These are phyloP conservation scores for Rhipidocladum racemiflorum DNA, from an alignment of 176 grass and related monocot genomes.

Conservation along the genomic window DNA sequence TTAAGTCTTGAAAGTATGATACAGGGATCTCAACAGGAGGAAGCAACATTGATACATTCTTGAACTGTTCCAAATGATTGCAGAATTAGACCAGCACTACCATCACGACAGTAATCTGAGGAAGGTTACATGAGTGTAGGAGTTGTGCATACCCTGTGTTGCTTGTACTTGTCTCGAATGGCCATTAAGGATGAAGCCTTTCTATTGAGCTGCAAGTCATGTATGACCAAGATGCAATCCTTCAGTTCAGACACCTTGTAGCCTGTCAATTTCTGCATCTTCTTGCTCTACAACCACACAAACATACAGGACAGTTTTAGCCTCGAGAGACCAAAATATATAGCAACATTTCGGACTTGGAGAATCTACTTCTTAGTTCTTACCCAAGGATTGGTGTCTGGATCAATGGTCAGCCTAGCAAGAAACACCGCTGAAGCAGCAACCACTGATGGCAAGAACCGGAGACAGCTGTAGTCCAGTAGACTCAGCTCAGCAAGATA, in stretches of 20 bases:
- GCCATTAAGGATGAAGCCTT: slow-evolving; percentile 45
- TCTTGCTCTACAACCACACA: slow-evolving; percentile 49
- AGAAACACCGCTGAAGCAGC: slow-evolving; percentile 81
- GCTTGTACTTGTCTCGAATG: slow-evolving; percentile 86
- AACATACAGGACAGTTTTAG: slow-evolving; percentile 23
- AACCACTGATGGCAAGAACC: slow-evolving; percentile 77
- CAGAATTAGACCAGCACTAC: slow-evolving; percentile 27
- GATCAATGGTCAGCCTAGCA: slow-evolving; percentile 62
- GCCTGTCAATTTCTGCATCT: slow-evolving; percentile 55
- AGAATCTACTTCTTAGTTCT: not conserved
- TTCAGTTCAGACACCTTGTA: slow-evolving; percentile 77
- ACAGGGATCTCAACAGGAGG: slow-evolving; percentile 53
- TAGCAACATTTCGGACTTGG: not conserved
- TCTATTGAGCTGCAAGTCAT: slow-evolving; percentile 74
- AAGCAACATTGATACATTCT: slow-evolving; percentile 60
- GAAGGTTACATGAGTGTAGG: slow-evolving; percentile 14
- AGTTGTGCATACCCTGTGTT: slow-evolving; percentile 62
- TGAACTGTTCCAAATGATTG: slow-evolving; percentile 58
- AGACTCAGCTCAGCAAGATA: slow-evolving; percentile 85
- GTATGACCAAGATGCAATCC: slow-evolving; percentile 57
- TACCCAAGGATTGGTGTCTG: slow-evolving; percentile 77
- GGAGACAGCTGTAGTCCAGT: slow-evolving; percentile 68
- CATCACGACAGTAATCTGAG: slow-evolving; percentile 5
- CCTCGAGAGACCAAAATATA: slow-evolving; percentile 1
- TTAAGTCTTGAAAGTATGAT: slow-evolving; percentile 43